These are phyloP conservation scores for Dalechampia spathulata DNA, from an alignment of 441 rosid species.

Conservation along the genomic window DNA sequence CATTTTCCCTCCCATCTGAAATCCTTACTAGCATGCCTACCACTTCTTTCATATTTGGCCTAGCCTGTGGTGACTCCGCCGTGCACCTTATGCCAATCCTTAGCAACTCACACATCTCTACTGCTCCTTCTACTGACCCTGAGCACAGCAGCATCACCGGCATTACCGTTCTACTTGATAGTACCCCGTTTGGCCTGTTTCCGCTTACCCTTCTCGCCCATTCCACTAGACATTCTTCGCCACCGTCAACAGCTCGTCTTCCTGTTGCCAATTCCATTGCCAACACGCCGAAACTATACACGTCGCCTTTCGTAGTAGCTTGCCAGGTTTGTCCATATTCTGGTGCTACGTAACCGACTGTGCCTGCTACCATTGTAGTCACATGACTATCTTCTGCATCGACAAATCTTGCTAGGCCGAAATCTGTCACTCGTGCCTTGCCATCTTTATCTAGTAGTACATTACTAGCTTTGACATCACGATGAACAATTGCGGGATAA, in stretches of 20 bases:
- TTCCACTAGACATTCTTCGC: constrained; percentile 85
- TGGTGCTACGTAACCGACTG: constrained; percentile 87
- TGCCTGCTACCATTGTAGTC: constrained; percentile 85
- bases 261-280: constrained; percentile 84
- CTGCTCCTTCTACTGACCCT: constrained; percentile 53
- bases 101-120: constrained; percentile 57
- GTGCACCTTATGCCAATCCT: constrained; percentile 60
- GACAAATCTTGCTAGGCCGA: constrained; percentile 77
- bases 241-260: constrained; percentile 82
- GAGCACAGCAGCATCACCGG: constrained; percentile 50
- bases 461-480: no score
- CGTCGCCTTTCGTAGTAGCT: constrained; percentile 89
- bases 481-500: constrained; percentile 74
- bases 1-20: constrained; percentile 22
- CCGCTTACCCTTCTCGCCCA: constrained; percentile 67
- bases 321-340: constrained; percentile 93
- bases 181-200: constrained; percentile 18
- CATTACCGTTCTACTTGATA: constrained; percentile 20
- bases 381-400: constrained; percentile 73
- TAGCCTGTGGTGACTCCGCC: constrained; percentile 61
- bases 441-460: constrained; percentile 66
- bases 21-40: constrained; percentile 48
- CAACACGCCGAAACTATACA: constrained; percentile 79
- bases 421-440: constrained; percentile 74
- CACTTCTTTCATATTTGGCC: constrained; percentile 94